Conservation (phyloP, 164 flowering plant genomes). For the Aristolochia californica region DNA sequence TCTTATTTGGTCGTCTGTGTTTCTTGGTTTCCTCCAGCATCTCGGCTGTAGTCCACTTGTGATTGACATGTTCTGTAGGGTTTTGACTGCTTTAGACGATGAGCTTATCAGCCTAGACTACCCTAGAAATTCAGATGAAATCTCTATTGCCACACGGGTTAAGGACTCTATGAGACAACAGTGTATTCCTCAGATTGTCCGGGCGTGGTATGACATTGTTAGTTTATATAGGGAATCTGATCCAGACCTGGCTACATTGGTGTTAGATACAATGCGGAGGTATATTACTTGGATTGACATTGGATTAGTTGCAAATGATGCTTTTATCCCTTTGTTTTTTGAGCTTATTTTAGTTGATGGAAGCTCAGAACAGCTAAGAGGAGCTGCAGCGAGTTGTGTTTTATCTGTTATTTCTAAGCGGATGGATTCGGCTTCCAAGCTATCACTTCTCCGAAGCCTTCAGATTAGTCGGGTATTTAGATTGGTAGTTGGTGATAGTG, state of each 20-base stretch:
- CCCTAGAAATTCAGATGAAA: constrained; percentile 55
- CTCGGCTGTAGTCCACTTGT: constrained; percentile 54
- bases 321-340: constrained; percentile 60
- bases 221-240: constrained; percentile 56
- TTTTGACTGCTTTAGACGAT: constrained; percentile 79
- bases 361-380: constrained; percentile 51
- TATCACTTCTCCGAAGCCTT: constrained; percentile 57
- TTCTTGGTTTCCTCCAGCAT: constrained; percentile 59
- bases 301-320: constrained; percentile 72
- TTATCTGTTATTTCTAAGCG: constrained; percentile 68
- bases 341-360: constrained; percentile 63
- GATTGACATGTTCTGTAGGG: constrained; percentile 87
- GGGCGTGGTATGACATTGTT: constrained; percentile 79
- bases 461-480: constrained; percentile 66
- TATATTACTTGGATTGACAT: constrained; percentile 93
- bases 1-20: constrained; percentile 57
- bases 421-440: constrained; percentile 73
- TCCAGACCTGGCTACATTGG: constrained; percentile 48
- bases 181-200: constrained; percentile 75
- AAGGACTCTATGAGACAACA: constrained; percentile 99
- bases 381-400: constrained; percentile 71
- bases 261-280: constrained; percentile 69
- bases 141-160: constrained; percentile 42
- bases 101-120: constrained; percentile 85
- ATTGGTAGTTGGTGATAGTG: constrained; percentile 48